phyloP scores from a whole-genome alignment of 228 moss, liverwort and hornwort species.

The Sphagnum fallax region DNA sequence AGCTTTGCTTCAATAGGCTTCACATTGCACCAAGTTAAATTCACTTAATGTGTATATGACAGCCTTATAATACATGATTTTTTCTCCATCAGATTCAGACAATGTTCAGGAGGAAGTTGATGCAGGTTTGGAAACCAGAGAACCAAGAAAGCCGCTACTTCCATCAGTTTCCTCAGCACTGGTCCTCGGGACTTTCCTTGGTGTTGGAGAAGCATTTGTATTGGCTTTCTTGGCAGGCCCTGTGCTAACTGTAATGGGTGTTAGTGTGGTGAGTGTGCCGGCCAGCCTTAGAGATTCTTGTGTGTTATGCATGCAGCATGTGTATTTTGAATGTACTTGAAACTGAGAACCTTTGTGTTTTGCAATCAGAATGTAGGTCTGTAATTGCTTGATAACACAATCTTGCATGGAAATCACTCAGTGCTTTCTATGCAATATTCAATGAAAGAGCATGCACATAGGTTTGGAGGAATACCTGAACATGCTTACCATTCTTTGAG shows the following conservation, averaged over 20 bases:
- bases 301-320: too few species aligned
- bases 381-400: too few species aligned
- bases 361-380: background rate
- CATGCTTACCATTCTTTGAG: too few species aligned
- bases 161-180: conserved; percentile 57
- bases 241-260: conserved; percentile 47
- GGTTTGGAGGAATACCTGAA: too few species aligned
- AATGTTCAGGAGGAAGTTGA: background rate
- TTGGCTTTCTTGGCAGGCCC: conserved; percentile 38
- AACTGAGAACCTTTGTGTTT: background rate
- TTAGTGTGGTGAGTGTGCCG: conserved; percentile 31
- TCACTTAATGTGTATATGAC: conserved; percentile 7
- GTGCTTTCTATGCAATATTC: background rate
- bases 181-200: conserved; percentile 35
- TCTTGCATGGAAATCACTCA: background rate
- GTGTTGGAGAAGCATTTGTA: conserved; percentile 36
- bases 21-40: background rate
- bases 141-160: conserved; percentile 26
- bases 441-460: too few species aligned
- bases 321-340: too few species aligned
- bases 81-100: too few species aligned
- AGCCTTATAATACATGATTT: background rate
- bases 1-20: background rate
- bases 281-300: too few species aligned
- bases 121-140: background rate